Conservation (phyloP, 129 eudicot species). For the Helichrysum umbraculigerum region DNA sequence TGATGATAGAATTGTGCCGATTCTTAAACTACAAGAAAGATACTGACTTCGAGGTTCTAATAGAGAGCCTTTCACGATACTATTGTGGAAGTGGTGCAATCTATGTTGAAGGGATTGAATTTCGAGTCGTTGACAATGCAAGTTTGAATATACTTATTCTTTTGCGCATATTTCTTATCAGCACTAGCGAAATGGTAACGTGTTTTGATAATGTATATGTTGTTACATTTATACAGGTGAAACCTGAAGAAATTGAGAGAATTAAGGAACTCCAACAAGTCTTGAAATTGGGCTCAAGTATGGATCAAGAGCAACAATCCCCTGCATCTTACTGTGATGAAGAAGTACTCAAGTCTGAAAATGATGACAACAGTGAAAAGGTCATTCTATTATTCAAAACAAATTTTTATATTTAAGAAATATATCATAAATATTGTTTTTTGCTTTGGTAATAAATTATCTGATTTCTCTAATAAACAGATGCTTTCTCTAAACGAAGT, state of each 20-base stretch:
- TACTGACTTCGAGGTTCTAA: background rate
- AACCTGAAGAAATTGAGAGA: background rate
- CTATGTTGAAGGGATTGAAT: background rate
- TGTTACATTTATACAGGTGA: constrained; percentile 3
- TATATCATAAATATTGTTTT: background rate
- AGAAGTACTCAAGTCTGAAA: background rate
- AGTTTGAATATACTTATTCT: background rate
- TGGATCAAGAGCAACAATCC: background rate
- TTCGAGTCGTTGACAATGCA: background rate
- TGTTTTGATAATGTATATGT: too few relatives aligned
- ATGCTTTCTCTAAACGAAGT: background rate
- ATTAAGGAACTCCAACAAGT: background rate
- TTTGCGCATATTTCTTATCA: too few relatives aligned
- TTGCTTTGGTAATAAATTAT: background rate
- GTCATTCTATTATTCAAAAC: background rate
- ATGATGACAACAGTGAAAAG: background rate
- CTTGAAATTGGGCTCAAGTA: background rate
- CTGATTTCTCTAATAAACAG: background rate
- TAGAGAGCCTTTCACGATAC: background rate
- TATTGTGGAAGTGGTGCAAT: background rate
- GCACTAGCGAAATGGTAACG: background rate
- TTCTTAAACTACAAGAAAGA: background rate
- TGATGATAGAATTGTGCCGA: background rate
- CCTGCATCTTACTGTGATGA: background rate
- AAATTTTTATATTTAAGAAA: background rate